These are phyloP conservation scores for Dictyostelium firmibasis DNA, from an alignment of 78 protist genomes.

Conservation along the genomic window DNA sequence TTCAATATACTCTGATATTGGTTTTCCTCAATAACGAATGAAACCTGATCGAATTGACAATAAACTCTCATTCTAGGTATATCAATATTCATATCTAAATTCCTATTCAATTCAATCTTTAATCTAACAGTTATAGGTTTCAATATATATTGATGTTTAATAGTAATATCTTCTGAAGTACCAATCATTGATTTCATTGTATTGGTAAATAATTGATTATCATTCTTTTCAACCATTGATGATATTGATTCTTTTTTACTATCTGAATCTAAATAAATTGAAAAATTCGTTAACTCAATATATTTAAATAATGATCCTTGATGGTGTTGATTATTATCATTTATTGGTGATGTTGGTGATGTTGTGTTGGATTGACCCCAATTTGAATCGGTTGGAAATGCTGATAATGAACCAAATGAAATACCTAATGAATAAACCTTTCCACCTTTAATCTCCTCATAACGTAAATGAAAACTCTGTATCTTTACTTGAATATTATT, in stretches of 20 bases:
- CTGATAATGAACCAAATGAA: constrained; percentile 64
- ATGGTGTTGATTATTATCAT: neutral
- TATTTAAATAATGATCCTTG: constrained; percentile 35
- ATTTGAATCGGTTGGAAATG: constrained; percentile 20
- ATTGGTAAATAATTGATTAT: neutral
- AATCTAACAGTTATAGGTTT: constrained; percentile 57
- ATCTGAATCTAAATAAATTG: constrained; percentile 39
- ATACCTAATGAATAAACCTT: constrained; percentile 56
- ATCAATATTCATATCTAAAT: constrained; percentile 31
- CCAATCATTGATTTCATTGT: constrained; percentile 33
- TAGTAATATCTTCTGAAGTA: neutral
- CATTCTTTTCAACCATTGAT: neutral
- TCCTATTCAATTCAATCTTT: constrained; percentile 40
- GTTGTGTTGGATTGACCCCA: neutral
- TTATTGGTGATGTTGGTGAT: neutral
- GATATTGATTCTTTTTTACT: neutral
- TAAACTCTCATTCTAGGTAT: constrained; percentile 50
- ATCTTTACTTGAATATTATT: constrained; percentile 62
- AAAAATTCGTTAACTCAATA: constrained; percentile 49
- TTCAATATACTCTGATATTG: constrained; percentile 64
- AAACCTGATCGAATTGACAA: constrained; percentile 61
- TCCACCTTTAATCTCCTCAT: constrained; percentile 56
- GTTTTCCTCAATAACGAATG: constrained; percentile 58
- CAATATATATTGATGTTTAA: constrained; percentile 33
- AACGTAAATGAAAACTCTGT: constrained; percentile 58